phyloP scores from a whole-genome alignment of 2,329 filamentous ascomycete species.

The Arthroderma sp. region DNA sequence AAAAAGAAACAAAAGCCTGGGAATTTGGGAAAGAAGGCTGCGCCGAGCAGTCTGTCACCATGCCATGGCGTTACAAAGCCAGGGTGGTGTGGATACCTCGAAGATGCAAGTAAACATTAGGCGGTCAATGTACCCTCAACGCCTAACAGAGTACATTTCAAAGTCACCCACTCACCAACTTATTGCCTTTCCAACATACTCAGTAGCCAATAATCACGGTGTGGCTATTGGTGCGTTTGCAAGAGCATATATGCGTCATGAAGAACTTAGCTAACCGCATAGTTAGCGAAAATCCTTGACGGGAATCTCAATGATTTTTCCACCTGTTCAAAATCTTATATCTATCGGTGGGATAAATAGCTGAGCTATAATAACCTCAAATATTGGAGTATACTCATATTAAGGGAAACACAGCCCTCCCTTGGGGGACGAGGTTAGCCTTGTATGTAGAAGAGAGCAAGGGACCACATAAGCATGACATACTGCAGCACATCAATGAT shows the following conservation, averaged over 20 bases:
- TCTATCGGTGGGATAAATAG: not conserved
- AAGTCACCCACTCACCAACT: slow-evolving; percentile 6
- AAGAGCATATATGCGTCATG: not conserved
- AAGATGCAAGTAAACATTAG: not conserved
- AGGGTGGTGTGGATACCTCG: slow-evolving; percentile 7
- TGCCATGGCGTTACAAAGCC: slow-evolving; percentile 5
- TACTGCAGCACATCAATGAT: not conserved
- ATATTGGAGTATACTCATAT: not conserved
- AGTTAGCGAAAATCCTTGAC: not conserved
- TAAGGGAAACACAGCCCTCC: not conserved
- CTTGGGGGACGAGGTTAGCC: not conserved
- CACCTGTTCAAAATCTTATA: not conserved
- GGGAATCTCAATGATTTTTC: not conserved
- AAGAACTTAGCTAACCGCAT: not conserved
- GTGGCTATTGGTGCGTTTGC: slow-evolving; percentile 2
- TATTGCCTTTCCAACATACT: not conserved
- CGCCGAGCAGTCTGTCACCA: not conserved
- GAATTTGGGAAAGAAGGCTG: not conserved
- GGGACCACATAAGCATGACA: not conserved
- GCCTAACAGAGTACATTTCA: not conserved
- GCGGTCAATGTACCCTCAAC: slow-evolving; percentile 5
- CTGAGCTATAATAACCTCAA: not conserved
- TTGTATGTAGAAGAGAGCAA: not conserved
- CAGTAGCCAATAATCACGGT: not conserved
- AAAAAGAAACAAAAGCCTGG: not conserved